Conservation (phyloP, 2,329 filamentous ascomycete genomes). For the Stachybotrys chlorohalonatus region DNA sequence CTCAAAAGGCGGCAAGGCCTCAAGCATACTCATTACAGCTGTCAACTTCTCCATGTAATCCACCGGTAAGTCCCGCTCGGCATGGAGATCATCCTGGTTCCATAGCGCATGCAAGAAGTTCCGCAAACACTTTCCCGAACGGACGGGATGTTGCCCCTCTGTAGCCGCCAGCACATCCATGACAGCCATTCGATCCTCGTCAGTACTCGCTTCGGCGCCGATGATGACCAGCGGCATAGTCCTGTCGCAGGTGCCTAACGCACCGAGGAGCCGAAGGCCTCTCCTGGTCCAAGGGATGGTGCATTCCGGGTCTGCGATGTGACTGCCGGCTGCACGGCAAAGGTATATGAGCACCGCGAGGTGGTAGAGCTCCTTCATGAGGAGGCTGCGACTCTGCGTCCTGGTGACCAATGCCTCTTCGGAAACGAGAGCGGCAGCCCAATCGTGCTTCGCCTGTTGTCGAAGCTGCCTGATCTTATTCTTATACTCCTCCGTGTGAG, state of each 20-base stretch:
- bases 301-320: background rate
- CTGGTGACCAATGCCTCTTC: background rate
- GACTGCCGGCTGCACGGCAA: background rate
- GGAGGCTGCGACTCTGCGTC: background rate
- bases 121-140: background rate
- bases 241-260: background rate
- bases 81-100: constrained; percentile 1
- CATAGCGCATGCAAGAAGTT: background rate
- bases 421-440: background rate
- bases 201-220: constrained; percentile 1
- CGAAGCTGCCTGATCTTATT: background rate
- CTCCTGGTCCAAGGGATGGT: background rate
- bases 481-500: background rate
- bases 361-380: constrained; percentile 1
- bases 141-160: background rate
- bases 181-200: constrained; percentile 1
- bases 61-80: background rate
- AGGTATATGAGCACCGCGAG: constrained; percentile 1
- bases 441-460: background rate
- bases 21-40: background rate
- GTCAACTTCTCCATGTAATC: constrained; percentile 1
- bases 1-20: background rate
- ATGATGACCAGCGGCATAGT: constrained; percentile 2
- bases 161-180: constrained; percentile 1
- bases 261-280: background rate